Conservation (phyloP, 441 rosid genomes). For the Iberis amara region DNA sequence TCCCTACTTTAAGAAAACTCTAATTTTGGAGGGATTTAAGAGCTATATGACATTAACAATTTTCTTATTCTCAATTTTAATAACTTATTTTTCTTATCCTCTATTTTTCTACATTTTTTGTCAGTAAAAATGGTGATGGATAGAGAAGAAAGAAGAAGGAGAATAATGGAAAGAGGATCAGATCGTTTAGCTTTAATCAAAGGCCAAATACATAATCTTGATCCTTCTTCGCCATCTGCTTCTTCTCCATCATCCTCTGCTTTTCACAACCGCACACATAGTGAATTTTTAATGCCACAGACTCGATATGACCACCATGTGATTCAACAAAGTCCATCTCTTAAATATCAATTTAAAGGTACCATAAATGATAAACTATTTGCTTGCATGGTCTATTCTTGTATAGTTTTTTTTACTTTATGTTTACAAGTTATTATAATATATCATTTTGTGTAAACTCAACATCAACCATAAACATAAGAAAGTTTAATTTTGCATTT, state of each 20-base stretch:
- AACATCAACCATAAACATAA: too few species aligned
- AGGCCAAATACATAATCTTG: conserved; percentile 34
- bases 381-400: too few species aligned
- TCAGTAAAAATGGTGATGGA: conserved; percentile 29
- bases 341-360: conserved; percentile 32
- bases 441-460: too few species aligned
- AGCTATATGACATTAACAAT: conserved; percentile 5
- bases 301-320: conserved; percentile 1
- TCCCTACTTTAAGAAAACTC: not conserved
- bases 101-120: too few species aligned
- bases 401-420: too few species aligned
- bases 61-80: not conserved
- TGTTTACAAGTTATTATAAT: too few species aligned
- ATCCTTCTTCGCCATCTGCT: conserved; percentile 34
- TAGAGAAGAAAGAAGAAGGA: conserved; percentile 49
- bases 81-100: not conserved
- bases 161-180: conserved; percentile 51
- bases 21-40: not conserved
- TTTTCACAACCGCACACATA: conserved; percentile 25
- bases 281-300: conserved; percentile 30
- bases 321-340: conserved; percentile 21
- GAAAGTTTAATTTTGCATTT: too few species aligned
- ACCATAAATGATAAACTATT: not conserved
- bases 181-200: conserved; percentile 75
- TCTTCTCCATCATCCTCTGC: conserved; percentile 29